Conservation (phyloP, 2,329 filamentous ascomycete species). For the Colletotrichum tamarilloi region DNA sequence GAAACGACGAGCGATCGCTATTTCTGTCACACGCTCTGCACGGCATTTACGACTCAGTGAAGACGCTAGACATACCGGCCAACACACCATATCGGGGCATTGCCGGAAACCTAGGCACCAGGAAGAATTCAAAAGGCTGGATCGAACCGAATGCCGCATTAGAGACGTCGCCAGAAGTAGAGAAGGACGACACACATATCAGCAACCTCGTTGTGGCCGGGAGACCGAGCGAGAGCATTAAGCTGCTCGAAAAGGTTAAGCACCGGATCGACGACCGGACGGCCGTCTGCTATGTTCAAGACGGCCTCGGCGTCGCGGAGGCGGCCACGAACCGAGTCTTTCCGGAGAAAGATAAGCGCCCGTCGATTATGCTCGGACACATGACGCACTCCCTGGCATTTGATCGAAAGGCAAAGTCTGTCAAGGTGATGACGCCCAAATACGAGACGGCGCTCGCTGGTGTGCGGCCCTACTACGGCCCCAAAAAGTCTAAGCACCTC, state of each 20-base stretch:
- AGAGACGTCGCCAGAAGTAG: background rate
- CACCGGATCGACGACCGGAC: constrained; percentile 76
- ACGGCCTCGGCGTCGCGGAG: constrained; percentile 87
- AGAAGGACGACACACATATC: constrained; percentile 64
- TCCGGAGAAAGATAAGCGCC: constrained; percentile 70
- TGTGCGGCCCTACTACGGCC: constrained; percentile 34
- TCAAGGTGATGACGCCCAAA: constrained; percentile 49
- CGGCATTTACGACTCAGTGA: constrained; percentile 53
- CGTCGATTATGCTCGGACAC: constrained; percentile 80
- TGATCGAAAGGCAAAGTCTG: constrained; percentile 51
- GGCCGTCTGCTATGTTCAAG: constrained; percentile 81
- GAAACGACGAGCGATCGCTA: constrained; percentile 52
- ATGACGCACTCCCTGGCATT: constrained; percentile 60
- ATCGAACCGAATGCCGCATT: constrained; percentile 12
- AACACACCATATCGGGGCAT: constrained; percentile 30
- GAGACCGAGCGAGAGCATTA: constrained; percentile 61
- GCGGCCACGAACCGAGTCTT: constrained; percentile 79
- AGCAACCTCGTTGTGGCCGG: constrained; percentile 78
- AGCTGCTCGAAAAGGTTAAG: constrained; percentile 68
- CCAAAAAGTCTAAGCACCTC: constrained; percentile 6
- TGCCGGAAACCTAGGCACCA: constrained; percentile 40
- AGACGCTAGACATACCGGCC: constrained; percentile 41
- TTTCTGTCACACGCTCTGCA: constrained; percentile 55
- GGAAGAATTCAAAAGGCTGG: constrained; percentile 38
- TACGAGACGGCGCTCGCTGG: constrained; percentile 47